Evolutionary conservation across 345 rosid genomes (phyloP).

Genomic region (Linum usitatissimum): DNA sequence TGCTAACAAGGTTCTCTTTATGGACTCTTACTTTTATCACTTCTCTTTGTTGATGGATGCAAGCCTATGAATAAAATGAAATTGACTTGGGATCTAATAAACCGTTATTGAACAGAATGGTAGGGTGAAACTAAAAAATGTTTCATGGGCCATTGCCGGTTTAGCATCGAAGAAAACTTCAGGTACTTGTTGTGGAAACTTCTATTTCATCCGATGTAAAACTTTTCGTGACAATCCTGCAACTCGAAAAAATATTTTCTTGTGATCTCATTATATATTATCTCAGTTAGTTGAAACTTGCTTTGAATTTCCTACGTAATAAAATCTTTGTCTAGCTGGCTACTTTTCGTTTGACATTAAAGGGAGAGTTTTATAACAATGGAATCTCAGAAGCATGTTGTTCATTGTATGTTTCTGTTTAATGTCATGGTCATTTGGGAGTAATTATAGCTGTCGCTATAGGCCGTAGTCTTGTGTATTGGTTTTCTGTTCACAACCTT

Average conservation of each 20-base stretch:
- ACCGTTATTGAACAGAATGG: constrained; percentile 30
- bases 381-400: no score
- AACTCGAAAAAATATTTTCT: no score
- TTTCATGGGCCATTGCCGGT: constrained; percentile 80
- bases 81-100: not conserved
- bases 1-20: constrained; percentile 33
- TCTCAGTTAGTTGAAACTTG: no score
- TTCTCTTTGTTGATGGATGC: not conserved
- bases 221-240: no score
- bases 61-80: not conserved
- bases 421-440: not conserved
- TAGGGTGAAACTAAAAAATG: constrained; percentile 68
- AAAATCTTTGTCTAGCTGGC: no score
- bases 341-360: no score
- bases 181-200: constrained; percentile 31
- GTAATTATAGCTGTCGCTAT: not conserved
- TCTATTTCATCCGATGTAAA: no score
- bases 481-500: not conserved
- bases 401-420: no score
- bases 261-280: no score
- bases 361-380: no score
- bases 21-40: not conserved
- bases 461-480: not conserved
- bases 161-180: constrained; percentile 54
- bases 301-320: no score